Conservation (phyloP, 2,329 filamentous ascomycete genomes). For the Monilinia polystroma region DNA sequence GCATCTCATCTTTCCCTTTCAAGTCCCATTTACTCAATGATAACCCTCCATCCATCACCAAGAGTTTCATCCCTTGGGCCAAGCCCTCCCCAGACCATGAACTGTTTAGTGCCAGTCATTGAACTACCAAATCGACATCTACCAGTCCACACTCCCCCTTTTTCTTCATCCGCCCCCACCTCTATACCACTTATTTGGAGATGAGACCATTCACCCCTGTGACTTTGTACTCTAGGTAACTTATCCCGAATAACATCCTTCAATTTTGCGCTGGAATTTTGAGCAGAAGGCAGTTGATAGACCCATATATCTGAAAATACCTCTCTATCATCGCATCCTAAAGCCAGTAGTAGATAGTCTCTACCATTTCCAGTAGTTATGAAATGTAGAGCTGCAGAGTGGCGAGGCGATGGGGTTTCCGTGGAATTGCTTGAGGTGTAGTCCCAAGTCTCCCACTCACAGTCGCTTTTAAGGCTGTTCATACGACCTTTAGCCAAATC, state of each 20-base stretch:
- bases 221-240: conserved; percentile 9
- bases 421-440: background rate
- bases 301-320: conserved; percentile 13
- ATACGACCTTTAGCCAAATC: background rate
- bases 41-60: conserved; percentile 19
- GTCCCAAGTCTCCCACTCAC: conserved; percentile 1
- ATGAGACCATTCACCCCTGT: conserved; percentile 11
- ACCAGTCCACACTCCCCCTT: conserved; percentile 15
- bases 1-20: background rate
- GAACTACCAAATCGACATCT: conserved; percentile 14
- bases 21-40: background rate
- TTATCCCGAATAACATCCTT: conserved; percentile 6
- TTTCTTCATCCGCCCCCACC: conserved; percentile 14
- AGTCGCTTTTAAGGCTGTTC: background rate
- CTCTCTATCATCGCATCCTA: background rate
- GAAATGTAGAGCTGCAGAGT: conserved; percentile 9
- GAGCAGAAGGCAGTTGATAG: background rate
- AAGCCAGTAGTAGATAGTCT: conserved; percentile 12
- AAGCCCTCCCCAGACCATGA: conserved; percentile 19
- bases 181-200: conserved; percentile 13
- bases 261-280: conserved; percentile 5
- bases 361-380: conserved; percentile 10
- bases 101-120: conserved; percentile 18
- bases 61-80: background rate
- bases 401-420: background rate